phyloP scores from a whole-genome alignment of 352 stramenopile species.

The Phytophthora palmivora region DNA sequence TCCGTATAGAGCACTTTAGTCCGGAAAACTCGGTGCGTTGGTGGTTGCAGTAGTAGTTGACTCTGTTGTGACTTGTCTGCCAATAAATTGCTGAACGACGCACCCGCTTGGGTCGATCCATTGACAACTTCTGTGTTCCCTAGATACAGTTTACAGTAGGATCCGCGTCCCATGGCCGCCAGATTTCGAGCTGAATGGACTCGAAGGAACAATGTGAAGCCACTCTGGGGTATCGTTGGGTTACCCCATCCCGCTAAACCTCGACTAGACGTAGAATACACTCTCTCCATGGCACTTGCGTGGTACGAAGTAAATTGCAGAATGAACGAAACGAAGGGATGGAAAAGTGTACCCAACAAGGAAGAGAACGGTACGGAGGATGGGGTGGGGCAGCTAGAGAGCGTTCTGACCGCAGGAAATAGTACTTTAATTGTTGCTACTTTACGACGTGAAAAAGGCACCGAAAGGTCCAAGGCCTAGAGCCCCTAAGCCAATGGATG shows the following conservation, averaged over 20 bases:
- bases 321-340: conserved; percentile 19
- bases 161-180: conserved; percentile 44
- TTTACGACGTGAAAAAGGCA: conserved; percentile 16
- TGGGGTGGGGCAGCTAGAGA: background rate
- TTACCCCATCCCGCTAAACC: conserved; percentile 35
- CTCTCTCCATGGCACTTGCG: conserved; percentile 26
- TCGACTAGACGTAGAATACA: conserved; percentile 19
- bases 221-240: conserved; percentile 21
- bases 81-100: conserved; percentile 38
- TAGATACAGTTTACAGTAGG: conserved; percentile 76
- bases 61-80: background rate
- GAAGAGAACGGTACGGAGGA: conserved; percentile 1
- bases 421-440: background rate
- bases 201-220: conserved; percentile 67
- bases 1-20: conserved; percentile 58
- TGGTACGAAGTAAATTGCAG: conserved; percentile 10
- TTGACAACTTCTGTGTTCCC: conserved; percentile 63
- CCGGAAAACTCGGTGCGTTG: conserved; percentile 58
- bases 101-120: conserved; percentile 32
- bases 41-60: conserved; percentile 1
- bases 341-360: conserved; percentile 37
- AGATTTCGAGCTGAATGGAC: conserved; percentile 69
- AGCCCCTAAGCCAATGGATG: conserved; percentile 16
- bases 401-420: background rate
- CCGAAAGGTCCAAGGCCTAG: conserved; percentile 21